Base-by-base conservation (phyloP, 2,329 filamentous ascomycete genomes). In the Alternaria sp. region DNA sequence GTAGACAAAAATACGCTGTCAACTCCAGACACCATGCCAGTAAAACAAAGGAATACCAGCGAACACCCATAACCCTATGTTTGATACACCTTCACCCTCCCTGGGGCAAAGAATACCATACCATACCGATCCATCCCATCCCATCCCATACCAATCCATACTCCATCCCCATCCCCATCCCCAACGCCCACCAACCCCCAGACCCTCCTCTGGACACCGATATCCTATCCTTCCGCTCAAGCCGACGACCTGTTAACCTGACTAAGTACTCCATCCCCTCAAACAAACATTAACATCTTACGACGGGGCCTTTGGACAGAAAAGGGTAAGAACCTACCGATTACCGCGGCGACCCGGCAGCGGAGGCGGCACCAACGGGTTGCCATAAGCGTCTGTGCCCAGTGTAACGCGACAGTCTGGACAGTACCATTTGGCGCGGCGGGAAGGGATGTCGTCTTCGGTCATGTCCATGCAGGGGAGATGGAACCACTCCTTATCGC, bases 401-500 rank as follows among this genome's bases (percentile, higher is more conserved):
- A 79, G 66, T 13, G 66, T 46, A 9, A 57, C 56, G 32, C 78
- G 77, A 74, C 92, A 96, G 53, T 93, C 89, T 1, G 91, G 91
- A 78, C 92, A 96, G 73, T 93, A 96, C 92, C 92, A 96, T 79
- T 93, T 93, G 3, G 90, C 90, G 30, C 90, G 91, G 17, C 91
- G 85, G 3, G 89, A 86, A 11, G 92, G 91, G 62, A 91, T 87
- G 23, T 89, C 86, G 21, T 67, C 65, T 7, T 85, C 83, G 32
- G 73, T 75, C 67, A 96, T 83, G 6, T 86, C 89, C 6, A 96
- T 90, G 73, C 92, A 96, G 67, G 89, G 88, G 44, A 96, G 85
- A 76, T 96, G 92, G 77, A 95, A 96, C 92, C 92, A 96, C 79
- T 95, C 91, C 66, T 89, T 88, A 71, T 92, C 89, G 81, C 92